Conservation (phyloP, 1,139 yeast species). For the Hyphopichia wangnamkhiaoensis region DNA sequence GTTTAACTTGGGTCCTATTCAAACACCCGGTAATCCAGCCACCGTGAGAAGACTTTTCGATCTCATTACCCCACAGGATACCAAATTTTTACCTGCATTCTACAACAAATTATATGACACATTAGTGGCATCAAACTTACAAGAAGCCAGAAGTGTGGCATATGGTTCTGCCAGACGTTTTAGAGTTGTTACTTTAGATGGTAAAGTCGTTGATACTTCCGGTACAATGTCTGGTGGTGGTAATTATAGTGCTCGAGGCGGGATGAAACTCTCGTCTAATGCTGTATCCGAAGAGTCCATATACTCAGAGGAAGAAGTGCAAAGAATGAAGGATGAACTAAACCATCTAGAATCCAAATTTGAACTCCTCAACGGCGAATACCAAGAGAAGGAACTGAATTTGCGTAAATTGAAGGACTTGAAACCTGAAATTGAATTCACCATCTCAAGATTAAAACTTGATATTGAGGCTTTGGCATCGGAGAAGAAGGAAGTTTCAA, state of each 20-base stretch:
- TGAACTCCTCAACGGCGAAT: conserved; percentile 52
- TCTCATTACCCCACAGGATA: conserved; percentile 66
- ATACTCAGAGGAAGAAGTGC: conserved; percentile 59
- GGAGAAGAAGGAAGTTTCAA: conserved; percentile 45
- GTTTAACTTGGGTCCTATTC: conserved; percentile 59
- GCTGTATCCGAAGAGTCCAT: conserved; percentile 26
- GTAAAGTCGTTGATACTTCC: conserved; percentile 88
- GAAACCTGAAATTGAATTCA: conserved; percentile 69
- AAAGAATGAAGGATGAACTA: conserved; percentile 54
- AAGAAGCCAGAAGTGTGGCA: conserved; percentile 85
- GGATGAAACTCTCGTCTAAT: conserved; percentile 53
- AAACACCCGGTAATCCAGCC: conserved; percentile 67
- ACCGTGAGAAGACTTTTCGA: conserved; percentile 83
- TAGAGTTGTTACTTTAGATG: conserved; percentile 91
- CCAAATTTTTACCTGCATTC: conserved; percentile 80
- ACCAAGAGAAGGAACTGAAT: conserved; percentile 59
- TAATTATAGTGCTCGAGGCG: conserved; percentile 60
- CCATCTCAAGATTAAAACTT: conserved; percentile 57
- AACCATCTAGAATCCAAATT: conserved; percentile 56
- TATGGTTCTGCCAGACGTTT: conserved; percentile 70
- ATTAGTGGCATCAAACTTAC: conserved; percentile 75
- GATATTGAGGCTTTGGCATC: conserved; percentile 64
- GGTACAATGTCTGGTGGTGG: conserved; percentile 99
- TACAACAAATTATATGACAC: conserved; percentile 86
- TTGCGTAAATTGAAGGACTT: conserved; percentile 60